Evolutionary conservation across 2,329 filamentous ascomycete species (phyloP).

Genomic region (Amylocarpus encephaloides): DNA sequence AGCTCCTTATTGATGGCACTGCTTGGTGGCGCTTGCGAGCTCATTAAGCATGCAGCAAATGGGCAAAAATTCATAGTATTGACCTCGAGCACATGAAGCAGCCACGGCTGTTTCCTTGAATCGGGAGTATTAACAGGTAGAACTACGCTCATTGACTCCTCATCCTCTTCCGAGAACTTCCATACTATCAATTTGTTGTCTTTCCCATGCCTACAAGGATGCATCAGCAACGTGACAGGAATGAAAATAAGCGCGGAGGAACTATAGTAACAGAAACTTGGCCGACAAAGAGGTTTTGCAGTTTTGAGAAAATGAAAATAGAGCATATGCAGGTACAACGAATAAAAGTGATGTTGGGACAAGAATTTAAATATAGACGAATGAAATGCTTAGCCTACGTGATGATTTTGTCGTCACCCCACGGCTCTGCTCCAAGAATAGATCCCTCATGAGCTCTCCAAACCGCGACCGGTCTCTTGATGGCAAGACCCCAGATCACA

Average conservation of each 20-base stretch:
- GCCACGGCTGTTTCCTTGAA: conserved; percentile 63
- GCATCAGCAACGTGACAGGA: background rate
- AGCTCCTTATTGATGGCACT: conserved; percentile 36
- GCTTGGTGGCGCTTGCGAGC: background rate
- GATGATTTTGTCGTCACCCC: conserved; percentile 68
- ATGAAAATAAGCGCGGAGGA: background rate
- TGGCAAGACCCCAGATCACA: conserved; percentile 76
- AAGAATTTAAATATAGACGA: background rate
- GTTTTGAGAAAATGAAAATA: conserved; percentile 5
- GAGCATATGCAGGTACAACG: conserved; percentile 5
- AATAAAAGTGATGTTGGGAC: conserved; percentile 1
- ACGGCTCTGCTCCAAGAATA: conserved; percentile 67
- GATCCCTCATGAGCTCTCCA: conserved; percentile 80
- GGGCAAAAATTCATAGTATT: conserved; percentile 95
- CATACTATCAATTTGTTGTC: conserved; percentile 84
- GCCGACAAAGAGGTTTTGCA: background rate
- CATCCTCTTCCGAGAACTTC: conserved; percentile 59
- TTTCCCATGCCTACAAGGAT: conserved; percentile 66
- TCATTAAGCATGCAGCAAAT: conserved; percentile 47
- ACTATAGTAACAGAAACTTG: background rate
- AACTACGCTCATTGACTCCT: conserved; percentile 56
- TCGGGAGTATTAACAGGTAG: conserved; percentile 62
- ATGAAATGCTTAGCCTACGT: conserved; percentile 50
- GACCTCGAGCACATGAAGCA: conserved; percentile 76
- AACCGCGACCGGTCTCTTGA: conserved; percentile 72